Evolutionary conservation across 176 grass and related monocot genomes (phyloP).

Genomic region (Chloris gayana): DNA sequence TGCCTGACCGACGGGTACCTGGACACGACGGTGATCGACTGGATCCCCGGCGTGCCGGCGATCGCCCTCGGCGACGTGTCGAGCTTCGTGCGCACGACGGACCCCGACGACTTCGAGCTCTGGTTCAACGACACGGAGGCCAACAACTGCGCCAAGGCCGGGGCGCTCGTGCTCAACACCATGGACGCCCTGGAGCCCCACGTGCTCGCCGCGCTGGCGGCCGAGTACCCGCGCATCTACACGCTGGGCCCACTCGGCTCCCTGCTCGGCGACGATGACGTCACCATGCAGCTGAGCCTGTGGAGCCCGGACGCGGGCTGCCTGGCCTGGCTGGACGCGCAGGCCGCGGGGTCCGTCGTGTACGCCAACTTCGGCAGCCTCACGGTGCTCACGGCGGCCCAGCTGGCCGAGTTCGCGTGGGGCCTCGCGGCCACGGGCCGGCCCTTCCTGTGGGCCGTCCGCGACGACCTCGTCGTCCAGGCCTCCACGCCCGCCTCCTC

Average conservation of each 20-base stretch:
- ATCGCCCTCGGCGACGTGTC: conserved; percentile 3
- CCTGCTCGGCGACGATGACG: neutral
- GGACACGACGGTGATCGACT: conserved; percentile 5
- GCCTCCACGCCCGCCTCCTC: neutral
- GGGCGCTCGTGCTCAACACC: neutral
- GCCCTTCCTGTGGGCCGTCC: neutral
- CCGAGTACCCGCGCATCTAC: conserved; percentile 18
- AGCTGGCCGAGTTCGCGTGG: neutral
- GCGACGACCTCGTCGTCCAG: neutral
- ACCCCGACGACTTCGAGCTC: neutral
- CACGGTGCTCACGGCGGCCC: conserved; percentile 2
- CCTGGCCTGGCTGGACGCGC: conserved; percentile 46
- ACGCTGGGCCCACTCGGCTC: neutral
- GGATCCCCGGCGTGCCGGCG: conserved; percentile 20
- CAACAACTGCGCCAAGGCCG: neutral
- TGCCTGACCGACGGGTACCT: neutral
- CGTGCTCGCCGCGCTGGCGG: neutral
- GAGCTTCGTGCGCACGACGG: neutral
- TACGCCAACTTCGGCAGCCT: conserved; percentile 71
- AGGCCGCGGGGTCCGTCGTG: conserved; percentile 38
- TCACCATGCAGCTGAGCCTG: neutral
- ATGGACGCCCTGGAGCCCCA: neutral
- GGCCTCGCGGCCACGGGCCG: neutral
- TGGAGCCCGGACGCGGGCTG: conserved; percentile 57
- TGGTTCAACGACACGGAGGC: neutral